Base-by-base conservation (phyloP, 2,329 filamentous ascomycete genomes). In the Penicillium psychrosexuale region DNA sequence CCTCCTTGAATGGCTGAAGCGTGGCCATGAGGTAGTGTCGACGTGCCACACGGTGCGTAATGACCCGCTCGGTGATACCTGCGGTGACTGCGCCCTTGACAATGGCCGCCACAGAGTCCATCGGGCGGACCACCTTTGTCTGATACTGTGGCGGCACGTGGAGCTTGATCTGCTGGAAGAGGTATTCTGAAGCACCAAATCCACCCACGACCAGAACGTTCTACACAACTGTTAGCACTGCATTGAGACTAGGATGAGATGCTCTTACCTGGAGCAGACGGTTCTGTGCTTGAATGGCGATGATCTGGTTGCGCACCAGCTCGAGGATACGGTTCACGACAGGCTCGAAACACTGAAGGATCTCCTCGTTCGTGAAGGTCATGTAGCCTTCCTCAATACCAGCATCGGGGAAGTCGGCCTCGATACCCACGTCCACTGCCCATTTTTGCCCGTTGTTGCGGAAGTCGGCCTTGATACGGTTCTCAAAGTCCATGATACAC, bases 401-500 rank as follows among this genome's bases (percentile, higher is more conserved):
- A 31, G 94, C 94, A 71, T 97, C 94, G 37, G 93, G 93, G 78
- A 95, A 97, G 71, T 97, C 94, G 40, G 93, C 91, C 80, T 99
- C 94, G 68, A 99, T 97, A 70, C 94, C 94, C 47, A 99, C 94
- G 72, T 99, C 94, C 19, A 97, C 92, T 42, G 94, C 94, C 94
- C 94, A 97, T 75, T 97, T 97, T 76, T 97, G 93, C 47, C 93
- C 92, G 74, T 97, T 97, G 80, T 97, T 97, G 62, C 94, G 86
- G 87, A 99, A 99, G 75, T 97, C 94, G 47, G 94, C 94, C 82
- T 99, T 99, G 83, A 99, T 97, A 74, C 94, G 83, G 83, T 97
- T 97, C 80, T 99, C 94, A 69, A 99, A 99, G 77, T 99, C 94
- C 93, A 97, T 97, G 76, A 99, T 97, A 75, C 93, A 97, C 79